Evolutionary conservation across 164 flowering plant genomes (phyloP).

Genomic region (Umbellularia californica): DNA sequence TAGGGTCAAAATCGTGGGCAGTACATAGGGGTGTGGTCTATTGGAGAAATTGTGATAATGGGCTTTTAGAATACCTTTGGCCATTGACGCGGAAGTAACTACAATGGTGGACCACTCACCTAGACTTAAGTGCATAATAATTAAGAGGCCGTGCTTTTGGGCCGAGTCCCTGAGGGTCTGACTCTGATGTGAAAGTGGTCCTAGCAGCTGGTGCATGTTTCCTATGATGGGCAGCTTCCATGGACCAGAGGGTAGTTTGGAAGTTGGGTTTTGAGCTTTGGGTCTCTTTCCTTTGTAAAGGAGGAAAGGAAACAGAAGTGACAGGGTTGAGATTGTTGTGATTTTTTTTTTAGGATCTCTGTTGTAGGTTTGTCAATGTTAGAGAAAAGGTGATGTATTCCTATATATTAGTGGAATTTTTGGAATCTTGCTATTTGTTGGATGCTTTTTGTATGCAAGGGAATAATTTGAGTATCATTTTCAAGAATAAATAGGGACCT

Average conservation of each 20-base stretch:
- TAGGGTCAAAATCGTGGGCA: no score
- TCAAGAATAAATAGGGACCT: no score
- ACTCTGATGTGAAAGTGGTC: not conserved
- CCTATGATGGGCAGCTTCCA: slow-evolving; percentile 8
- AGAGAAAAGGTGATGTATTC: no score
- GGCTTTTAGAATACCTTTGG: slow-evolving; percentile 15
- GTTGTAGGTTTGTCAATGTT: no score
- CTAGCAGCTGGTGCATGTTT: slow-evolving; percentile 4
- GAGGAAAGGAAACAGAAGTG: not conserved
- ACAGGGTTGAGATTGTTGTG: not conserved
- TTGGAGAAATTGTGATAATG: slow-evolving; percentile 15
- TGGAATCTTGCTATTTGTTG: no score
- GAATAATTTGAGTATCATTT: no score
- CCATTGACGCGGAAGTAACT: slow-evolving; percentile 4
- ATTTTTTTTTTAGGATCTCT: no score
- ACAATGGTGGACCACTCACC: slow-evolving; percentile 2
- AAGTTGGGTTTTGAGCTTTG: not conserved
- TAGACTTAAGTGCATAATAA: not conserved
- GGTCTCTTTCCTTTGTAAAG: not conserved
- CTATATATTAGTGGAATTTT: no score
- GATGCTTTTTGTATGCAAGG: no score
- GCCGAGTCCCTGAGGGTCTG: not conserved
- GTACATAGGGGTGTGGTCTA: not conserved
- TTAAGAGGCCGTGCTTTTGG: slow-evolving; percentile 6
- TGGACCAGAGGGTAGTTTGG: slow-evolving; percentile 6